These are phyloP conservation scores for Oryza brachyantha DNA, from an alignment of 176 grass and related monocot species.

Conservation along the genomic window DNA sequence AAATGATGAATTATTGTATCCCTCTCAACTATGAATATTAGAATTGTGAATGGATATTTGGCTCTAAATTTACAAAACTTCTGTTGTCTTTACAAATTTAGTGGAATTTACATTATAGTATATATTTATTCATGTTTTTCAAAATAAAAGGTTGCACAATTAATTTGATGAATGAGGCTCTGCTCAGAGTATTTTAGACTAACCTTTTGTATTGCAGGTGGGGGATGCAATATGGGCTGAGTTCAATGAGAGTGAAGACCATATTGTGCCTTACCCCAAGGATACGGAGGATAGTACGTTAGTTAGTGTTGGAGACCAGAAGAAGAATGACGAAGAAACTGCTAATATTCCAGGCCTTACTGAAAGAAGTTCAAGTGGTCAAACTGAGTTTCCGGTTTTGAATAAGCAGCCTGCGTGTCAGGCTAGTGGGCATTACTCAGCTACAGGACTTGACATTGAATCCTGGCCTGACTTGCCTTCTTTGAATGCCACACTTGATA, in stretches of 20 bases:
- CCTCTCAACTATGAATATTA: background rate
- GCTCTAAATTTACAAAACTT: background rate
- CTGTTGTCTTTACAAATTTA: background rate
- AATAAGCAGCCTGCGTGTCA: slow-evolving; percentile 52
- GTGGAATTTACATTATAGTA: background rate
- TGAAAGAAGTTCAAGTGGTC: slow-evolving; percentile 41
- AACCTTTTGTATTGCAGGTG: slow-evolving; percentile 51
- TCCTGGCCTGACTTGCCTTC: slow-evolving; percentile 89
- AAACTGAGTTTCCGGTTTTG: slow-evolving; percentile 44
- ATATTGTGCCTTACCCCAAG: slow-evolving; percentile 68
- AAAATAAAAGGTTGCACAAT: background rate
- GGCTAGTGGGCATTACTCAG: slow-evolving; percentile 45
- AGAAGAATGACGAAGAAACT: slow-evolving; percentile 44
- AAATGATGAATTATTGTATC: background rate
- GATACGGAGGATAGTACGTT: slow-evolving; percentile 42
- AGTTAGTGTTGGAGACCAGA: slow-evolving; percentile 41
- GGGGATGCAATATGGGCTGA: slow-evolving; percentile 79
- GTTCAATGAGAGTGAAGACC: slow-evolving; percentile 57
- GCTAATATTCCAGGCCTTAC: slow-evolving; percentile 20
- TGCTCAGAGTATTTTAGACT: background rate
- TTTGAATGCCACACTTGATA: slow-evolving; percentile 56
- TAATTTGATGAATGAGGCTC: background rate
- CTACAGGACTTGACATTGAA: slow-evolving; percentile 61
- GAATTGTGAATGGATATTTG: background rate
- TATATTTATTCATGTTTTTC: background rate